Percentiles rank a stretch among this genome's conserved stretches.
phyloP scores from a whole-genome alignment of 176 grass and related monocot species.

The Cenchrus fungigraminus region DNA sequence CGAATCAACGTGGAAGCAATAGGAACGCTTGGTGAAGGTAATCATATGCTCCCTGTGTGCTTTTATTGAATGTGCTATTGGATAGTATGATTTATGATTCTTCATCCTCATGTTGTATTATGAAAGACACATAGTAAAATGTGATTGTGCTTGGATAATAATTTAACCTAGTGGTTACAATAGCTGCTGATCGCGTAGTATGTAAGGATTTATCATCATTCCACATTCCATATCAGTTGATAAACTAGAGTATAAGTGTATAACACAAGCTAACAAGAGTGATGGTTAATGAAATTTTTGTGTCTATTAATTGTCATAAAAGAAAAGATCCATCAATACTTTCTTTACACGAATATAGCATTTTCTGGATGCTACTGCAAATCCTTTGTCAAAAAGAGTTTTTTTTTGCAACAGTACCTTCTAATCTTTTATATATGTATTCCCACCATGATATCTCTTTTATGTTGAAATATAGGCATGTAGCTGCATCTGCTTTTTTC shows the following conservation, averaged over 20 bases:
- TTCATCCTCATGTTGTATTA: constrained; percentile 17
- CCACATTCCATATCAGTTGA: constrained; percentile 25
- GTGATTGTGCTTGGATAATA: constrained; percentile 21
- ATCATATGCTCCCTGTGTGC: background rate
- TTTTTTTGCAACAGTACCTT: background rate
- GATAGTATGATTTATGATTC: background rate
- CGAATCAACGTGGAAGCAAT: constrained; percentile 55
- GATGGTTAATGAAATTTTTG: background rate
- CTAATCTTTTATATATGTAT: background rate
- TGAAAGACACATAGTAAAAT: constrained; percentile 20
- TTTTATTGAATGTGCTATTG: background rate
- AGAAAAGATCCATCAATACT: background rate
- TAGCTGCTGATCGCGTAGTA: constrained; percentile 1
- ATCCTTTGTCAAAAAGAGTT: background rate
- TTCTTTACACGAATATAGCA: constrained; percentile 21
- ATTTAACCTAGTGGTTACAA: constrained; percentile 29
- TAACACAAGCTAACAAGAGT: constrained; percentile 18
- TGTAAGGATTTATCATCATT: constrained; percentile 31
- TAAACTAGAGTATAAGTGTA: background rate
- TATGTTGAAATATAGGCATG: constrained; percentile 11
- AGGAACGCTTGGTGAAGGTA: constrained; percentile 52
- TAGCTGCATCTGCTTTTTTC: background rate
- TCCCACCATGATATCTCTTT: background rate
- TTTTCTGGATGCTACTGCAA: constrained; percentile 12
- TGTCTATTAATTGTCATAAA: constrained; percentile 1